Base-by-base conservation (phyloP, 2,329 filamentous ascomycete species). In the Venturia effusa region DNA sequence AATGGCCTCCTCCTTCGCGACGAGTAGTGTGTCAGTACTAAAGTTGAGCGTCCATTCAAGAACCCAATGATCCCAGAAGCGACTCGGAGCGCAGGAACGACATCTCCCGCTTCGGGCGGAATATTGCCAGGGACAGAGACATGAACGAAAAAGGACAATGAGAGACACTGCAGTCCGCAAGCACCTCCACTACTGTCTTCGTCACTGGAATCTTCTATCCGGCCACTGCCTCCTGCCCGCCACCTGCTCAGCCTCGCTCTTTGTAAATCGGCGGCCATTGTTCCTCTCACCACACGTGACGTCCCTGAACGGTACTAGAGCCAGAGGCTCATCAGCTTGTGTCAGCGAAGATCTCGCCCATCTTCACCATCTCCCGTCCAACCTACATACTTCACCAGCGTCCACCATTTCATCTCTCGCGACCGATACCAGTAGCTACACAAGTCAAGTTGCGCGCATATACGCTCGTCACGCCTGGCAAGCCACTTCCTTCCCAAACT, bases 401-500 rank as follows among this genome's bases (percentile, higher is more conserved):
- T n/a, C 30, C 17, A 40, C n/a, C 61, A 45, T 27, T n/a, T 22
- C 4, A 27, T 37, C 13, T 8, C 61, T n/a, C n/a, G n/a, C 24
- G 51, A 62, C 24, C 61, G 32, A 34, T n/a, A n/a, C 61, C 41
- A 51, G n/a, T n/a, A n/a, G n/a, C 4, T 27, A 15, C 24, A 24
- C 27, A 24, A 6, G 5, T 22, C 22, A 10, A 51, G 22, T 51
- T 34, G 61, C 27, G 61, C 61, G 32, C 74, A 71, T 66, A 66
- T 66, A 66, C 65, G 43, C 66, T 67, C 67, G 70, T 71, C 68
- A 68, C 70, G 45, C 45, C 22, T 24, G 68, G 64, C 34, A 37
- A 61, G 59, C 27, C 34, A 30, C 19, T 40, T n/a, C 30, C 27
- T 40, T n/a, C 30, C 27, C 34, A 37, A 48, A 61, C 54, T 3